These are phyloP conservation scores for Trichoderma citrinoviride DNA, from an alignment of 2,329 filamentous ascomycete genomes.

Conservation along the genomic window DNA sequence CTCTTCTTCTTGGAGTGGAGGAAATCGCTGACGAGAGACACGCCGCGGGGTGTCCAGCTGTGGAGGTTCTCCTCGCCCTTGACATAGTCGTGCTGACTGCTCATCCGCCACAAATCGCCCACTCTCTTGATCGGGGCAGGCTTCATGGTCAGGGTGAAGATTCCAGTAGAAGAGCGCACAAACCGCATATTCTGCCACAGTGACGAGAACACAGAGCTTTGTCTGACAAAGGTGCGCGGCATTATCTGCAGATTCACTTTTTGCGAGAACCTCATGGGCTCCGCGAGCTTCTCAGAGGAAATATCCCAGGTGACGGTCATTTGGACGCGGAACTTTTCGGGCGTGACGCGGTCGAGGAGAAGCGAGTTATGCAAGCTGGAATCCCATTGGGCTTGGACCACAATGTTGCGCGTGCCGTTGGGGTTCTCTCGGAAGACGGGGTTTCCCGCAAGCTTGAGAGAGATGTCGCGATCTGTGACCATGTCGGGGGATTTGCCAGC, in stretches of 20 bases:
- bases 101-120: conserved; percentile 94
- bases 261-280: conserved; percentile 82
- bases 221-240: conserved; percentile 78
- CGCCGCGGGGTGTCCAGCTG: conserved; percentile 83
- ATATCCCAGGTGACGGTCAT: conserved; percentile 86
- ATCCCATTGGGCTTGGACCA: conserved; percentile 91
- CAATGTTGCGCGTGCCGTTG: conserved; percentile 86
- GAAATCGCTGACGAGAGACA: conserved; percentile 87
- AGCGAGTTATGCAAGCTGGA: conserved; percentile 88
- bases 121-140: conserved; percentile 88
- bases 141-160: conserved; percentile 83
- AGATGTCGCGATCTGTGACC: conserved; percentile 69
- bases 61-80: conserved; percentile 88
- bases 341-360: conserved; percentile 88
- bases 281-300: conserved; percentile 75
- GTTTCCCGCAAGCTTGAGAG: conserved; percentile 71
- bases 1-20: conserved; percentile 72
- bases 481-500: conserved; percentile 82
- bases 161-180: conserved; percentile 79
- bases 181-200: conserved; percentile 83
- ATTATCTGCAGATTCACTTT: conserved; percentile 81
- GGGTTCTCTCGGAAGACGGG: conserved; percentile 81
- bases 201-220: conserved; percentile 80
- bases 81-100: conserved; percentile 90
- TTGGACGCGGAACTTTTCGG: conserved; percentile 90